Conservation (phyloP, 257 asterid species). For the Salvia splendens region DNA sequence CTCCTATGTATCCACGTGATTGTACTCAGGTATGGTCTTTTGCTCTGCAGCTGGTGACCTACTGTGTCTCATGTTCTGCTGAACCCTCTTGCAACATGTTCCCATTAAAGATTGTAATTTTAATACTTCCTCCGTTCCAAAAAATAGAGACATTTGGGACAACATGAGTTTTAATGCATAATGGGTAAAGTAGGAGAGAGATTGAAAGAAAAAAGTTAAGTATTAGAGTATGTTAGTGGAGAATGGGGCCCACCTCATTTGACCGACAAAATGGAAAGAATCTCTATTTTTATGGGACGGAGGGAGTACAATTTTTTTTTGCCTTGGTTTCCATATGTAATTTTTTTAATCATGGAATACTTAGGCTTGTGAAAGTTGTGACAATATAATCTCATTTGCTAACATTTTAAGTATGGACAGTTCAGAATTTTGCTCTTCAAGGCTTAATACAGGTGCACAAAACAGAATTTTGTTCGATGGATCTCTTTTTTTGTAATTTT, state of each 20-base stretch:
- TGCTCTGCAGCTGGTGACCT: conserved; percentile 24
- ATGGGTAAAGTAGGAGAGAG: no score
- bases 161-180: no score
- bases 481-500: conserved; percentile 8
- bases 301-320: neutral
- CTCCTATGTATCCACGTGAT: conserved; percentile 84
- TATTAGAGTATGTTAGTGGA: no score
- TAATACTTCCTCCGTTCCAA: neutral
- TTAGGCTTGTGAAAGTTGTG: conserved; percentile 10
- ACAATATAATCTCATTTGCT: neutral
- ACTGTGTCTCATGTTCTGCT: conserved; percentile 18
- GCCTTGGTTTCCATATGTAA: conserved; percentile 4
- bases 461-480: neutral
- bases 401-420: conserved; percentile 7
- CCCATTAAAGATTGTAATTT: neutral
- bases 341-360: neutral
- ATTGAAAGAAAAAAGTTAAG: no score
- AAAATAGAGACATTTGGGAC: no score
- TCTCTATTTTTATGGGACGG: no score
- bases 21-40: conserved; percentile 78
- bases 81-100: conserved; percentile 5
- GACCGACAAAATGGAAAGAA: no score
- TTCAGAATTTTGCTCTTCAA: neutral
- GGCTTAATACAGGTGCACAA: neutral
- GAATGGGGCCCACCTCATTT: no score